Conservation (phyloP, 1,139 yeast genomes). For the Saccharomyces hybrid region DNA sequence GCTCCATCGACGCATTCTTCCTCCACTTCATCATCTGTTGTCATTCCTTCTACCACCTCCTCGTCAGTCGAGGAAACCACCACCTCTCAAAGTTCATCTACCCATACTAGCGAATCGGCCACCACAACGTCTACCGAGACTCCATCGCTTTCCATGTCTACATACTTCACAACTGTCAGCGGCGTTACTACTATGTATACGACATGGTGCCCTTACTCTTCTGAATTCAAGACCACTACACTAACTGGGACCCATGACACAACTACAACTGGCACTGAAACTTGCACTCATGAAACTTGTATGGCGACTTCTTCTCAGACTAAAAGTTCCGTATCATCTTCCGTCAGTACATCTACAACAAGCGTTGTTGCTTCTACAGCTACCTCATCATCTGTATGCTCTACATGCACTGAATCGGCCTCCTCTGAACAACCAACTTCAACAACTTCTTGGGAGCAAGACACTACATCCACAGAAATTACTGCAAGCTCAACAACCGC, state of each 20-base stretch:
- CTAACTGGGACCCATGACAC: not conserved
- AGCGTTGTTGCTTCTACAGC: not conserved
- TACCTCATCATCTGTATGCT: not conserved
- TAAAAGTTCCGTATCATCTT: not conserved
- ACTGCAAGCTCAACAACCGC: not conserved
- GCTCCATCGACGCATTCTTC: not conserved
- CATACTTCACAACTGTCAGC: constrained; percentile 2
- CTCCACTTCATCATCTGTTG: not conserved
- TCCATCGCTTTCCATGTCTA: not conserved
- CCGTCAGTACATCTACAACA: not conserved
- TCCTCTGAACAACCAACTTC: not conserved
- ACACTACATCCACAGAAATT: not conserved
- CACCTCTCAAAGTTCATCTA: not conserved
- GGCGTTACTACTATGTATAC: constrained; percentile 5
- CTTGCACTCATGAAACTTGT: not conserved
- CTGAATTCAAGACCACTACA: not conserved
- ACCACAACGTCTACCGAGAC: not conserved
- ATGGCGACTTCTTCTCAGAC: not conserved
- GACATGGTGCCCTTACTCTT: constrained; percentile 5
- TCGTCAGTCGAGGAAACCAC: not conserved
- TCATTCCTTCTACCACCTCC: not conserved
- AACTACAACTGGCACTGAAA: not conserved
- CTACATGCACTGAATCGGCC: not conserved
- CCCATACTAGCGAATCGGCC: not conserved
- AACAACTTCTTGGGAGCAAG: not conserved